These are phyloP conservation scores for Westerdykella aurantiaca DNA, from an alignment of 2,329 filamentous ascomycete species.

Conservation along the genomic window DNA sequence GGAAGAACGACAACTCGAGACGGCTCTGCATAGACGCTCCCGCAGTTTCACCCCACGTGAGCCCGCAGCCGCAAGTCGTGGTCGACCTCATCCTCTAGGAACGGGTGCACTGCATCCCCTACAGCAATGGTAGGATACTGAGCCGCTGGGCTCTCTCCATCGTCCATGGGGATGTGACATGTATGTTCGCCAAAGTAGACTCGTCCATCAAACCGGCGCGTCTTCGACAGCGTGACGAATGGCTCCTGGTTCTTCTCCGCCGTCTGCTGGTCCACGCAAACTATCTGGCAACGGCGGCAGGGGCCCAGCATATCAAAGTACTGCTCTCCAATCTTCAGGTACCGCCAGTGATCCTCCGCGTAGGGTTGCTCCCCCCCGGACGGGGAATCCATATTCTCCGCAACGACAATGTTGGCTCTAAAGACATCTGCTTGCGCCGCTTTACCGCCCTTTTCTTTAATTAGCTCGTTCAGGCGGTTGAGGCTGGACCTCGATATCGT, in stretches of 20 bases:
- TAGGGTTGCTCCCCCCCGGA: conserved; percentile 57
- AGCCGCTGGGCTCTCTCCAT: conserved; percentile 15
- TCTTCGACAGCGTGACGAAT: conserved; percentile 82
- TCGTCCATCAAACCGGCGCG: conserved; percentile 73
- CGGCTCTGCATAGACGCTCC: conserved; percentile 10
- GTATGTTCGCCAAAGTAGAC: conserved; percentile 84
- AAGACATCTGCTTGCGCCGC: conserved; percentile 69
- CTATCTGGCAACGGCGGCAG: conserved; percentile 91
- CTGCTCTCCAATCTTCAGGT: conserved; percentile 59
- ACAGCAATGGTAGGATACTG: conserved; percentile 37
- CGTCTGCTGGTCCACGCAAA: conserved; percentile 84
- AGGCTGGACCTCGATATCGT: conserved; percentile 76
- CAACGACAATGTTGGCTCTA: conserved; percentile 79
- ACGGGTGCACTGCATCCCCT: conserved; percentile 31
- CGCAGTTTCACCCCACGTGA: conserved; percentile 18
- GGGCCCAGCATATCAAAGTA: conserved; percentile 69
- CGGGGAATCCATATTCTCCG: conserved; percentile 38
- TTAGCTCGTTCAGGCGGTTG: conserved; percentile 67
- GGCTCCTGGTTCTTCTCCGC: conserved; percentile 76
- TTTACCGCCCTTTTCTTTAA: conserved; percentile 57
- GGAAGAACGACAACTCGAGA: conserved; percentile 7
- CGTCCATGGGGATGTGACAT: conserved; percentile 35
- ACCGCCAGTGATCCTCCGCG: conserved; percentile 72
- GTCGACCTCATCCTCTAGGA: conserved; percentile 24
- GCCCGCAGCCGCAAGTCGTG: conserved; percentile 19